Base-by-base conservation (phyloP, 495 filamentous ascomycete species). In the Lasiosphaeris hirsuta region DNA sequence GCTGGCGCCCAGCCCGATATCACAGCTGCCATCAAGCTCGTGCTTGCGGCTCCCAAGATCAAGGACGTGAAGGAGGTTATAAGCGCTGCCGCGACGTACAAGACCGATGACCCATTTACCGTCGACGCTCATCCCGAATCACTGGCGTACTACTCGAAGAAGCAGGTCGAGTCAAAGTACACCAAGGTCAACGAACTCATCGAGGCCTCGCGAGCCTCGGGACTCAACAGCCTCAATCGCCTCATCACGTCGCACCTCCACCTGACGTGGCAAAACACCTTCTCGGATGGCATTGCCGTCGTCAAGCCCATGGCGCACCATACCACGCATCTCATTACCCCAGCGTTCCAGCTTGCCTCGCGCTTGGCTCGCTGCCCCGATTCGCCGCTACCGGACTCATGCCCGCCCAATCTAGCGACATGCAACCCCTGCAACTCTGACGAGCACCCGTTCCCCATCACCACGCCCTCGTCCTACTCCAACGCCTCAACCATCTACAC, bases 161-260 rank as follows among this genome's bases (percentile, higher is more conserved):
- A 30, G 23, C 23, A 30, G 23, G 23, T 30, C 5, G 23, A 30
- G 23, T 2, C 23, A 30, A 30, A 30, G 23, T 30, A 30, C 60
- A 70, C 79, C 6, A 69, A 71, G n/a, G 76, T 71, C 6, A 73
- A 96, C 59, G 75, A 77, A 14, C 72, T 71, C 4, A 77, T 87
- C 37, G 57, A 69, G 17, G 67, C 71, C n/a, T 75, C 75, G 44
- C 78, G 78, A 15, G 78, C 79, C 7, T 72, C 77, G 15, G 88
- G 87, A 9, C 76, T 90, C 39, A 69, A 73, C 52, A 69, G 76
- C 33, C 79, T 97, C 42, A 86, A 85, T 36, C 69, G 83, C 17
- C 82, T 98, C 47, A 90, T 97, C 63, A 90, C 89, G 65, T 78
- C 85, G 0, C 94, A 98, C 67, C 81, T 97, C 10, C 94, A 97